phyloP scores from a whole-genome alignment of 192 early-diverging fungal genomes.

The Geosiphon pyriformis region DNA sequence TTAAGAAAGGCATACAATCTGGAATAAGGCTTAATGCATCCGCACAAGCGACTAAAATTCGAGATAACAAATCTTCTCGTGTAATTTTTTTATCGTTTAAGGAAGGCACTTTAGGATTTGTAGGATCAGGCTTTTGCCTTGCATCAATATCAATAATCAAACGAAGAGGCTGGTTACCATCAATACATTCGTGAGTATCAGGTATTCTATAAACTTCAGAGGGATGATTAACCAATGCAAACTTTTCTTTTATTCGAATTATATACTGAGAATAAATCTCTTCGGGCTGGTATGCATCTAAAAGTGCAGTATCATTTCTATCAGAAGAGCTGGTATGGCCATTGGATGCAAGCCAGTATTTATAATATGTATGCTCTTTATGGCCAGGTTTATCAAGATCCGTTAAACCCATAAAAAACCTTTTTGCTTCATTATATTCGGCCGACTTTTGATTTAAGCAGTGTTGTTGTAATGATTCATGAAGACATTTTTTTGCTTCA shows the following conservation, averaged over 20 bases:
- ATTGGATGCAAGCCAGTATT: constrained; percentile 12
- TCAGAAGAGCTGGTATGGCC: background rate
- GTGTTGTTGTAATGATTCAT: constrained; percentile 10
- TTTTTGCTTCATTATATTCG: constrained; percentile 12
- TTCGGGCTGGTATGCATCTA: constrained; percentile 7
- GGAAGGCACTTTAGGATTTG: constrained; percentile 18
- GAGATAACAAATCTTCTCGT: constrained; percentile 14
- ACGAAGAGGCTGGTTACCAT: constrained; percentile 7
- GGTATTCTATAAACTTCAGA: constrained; percentile 16
- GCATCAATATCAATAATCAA: constrained; percentile 10
- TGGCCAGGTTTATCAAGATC: constrained; percentile 10
- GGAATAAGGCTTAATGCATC: constrained; percentile 1
- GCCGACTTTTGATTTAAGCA: constrained; percentile 14
- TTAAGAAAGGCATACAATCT: background rate
- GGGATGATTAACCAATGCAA: constrained; percentile 14
- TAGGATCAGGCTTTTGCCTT: constrained; percentile 14
- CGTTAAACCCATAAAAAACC: constrained; percentile 7
- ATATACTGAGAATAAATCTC: constrained; percentile 21
- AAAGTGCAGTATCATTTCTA: constrained; percentile 14
- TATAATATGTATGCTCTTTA: constrained; percentile 16
- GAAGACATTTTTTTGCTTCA: constrained; percentile 16
- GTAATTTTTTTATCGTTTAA: constrained; percentile 12
- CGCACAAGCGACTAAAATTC: background rate
- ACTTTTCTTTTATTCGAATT: constrained; percentile 13
- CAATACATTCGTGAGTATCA: constrained; percentile 3